These are phyloP conservation scores for Toxoplasma gondii DNA, from an alignment of 169 alveolate species.

Conservation along the genomic window DNA sequence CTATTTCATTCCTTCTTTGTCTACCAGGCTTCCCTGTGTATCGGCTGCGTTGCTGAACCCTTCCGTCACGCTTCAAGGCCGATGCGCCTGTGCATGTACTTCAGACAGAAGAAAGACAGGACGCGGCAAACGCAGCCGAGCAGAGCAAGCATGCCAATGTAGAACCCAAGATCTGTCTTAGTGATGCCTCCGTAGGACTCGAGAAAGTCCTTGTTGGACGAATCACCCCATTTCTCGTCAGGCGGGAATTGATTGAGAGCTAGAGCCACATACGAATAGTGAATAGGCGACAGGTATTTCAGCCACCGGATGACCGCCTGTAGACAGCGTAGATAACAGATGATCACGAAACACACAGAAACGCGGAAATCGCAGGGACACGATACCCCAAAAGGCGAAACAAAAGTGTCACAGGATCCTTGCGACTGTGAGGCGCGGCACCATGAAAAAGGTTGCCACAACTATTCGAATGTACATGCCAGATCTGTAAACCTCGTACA, in stretches of 20 bases:
- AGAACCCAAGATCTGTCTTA: slow-evolving; percentile 27
- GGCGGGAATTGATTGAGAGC: slow-evolving; percentile 55
- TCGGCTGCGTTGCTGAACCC: neutral
- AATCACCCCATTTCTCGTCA: slow-evolving; percentile 35
- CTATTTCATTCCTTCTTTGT: too few relatives aligned
- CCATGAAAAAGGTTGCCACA: neutral
- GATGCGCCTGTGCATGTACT: slow-evolving; percentile 53
- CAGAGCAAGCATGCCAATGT: slow-evolving; percentile 11
- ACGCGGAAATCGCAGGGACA: neutral
- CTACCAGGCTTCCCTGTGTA: too few relatives aligned
- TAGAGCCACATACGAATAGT: slow-evolving; percentile 44
- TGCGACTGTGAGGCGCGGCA: neutral
- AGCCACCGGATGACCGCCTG: slow-evolving; percentile 69
- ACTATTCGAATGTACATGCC: neutral
- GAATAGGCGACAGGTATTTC: slow-evolving; percentile 49
- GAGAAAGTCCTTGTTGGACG: neutral
- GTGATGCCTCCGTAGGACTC: slow-evolving; percentile 48
- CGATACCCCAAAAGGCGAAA: neutral
- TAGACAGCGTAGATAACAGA: neutral
- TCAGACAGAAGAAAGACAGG: slow-evolving; percentile 52
- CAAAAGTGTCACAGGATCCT: neutral
- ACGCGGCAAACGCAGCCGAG: slow-evolving; percentile 36
- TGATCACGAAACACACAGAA: neutral
- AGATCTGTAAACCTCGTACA: too few relatives aligned
- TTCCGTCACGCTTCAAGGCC: slow-evolving; percentile 50